Evolutionary conservation across 768 basidiomycete genomes (phyloP).

Genomic region (Zangia roseola): DNA sequence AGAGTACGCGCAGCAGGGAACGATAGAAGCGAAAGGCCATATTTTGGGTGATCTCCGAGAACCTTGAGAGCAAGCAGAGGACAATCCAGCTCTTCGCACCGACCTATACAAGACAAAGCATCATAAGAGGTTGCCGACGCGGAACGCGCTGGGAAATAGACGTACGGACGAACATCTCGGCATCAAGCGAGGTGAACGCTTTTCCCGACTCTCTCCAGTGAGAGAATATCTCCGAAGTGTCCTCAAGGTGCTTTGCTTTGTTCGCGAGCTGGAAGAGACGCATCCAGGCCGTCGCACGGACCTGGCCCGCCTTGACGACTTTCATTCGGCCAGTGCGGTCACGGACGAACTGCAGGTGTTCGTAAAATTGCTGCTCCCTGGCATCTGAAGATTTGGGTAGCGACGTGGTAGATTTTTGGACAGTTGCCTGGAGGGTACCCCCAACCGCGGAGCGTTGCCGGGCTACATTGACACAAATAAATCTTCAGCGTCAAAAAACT

Average conservation of each 20-base stretch:
- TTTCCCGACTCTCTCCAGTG: constrained; percentile 47
- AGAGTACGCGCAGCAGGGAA: constrained; percentile 53
- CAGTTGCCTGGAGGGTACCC: constrained; percentile 9
- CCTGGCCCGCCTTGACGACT: constrained; percentile 31
- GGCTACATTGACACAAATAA: constrained; percentile 14
- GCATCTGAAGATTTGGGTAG: neutral
- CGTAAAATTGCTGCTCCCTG: constrained; percentile 23
- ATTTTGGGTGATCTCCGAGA: constrained; percentile 61
- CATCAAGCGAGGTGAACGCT: constrained; percentile 38
- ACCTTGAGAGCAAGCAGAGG: constrained; percentile 57
- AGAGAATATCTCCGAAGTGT: constrained; percentile 47
- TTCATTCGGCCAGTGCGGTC: constrained; percentile 31
- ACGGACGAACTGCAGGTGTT: constrained; percentile 26
- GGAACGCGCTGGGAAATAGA: constrained; percentile 7
- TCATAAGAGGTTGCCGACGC: neutral
- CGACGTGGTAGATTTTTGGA: neutral
- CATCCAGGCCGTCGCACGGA: constrained; percentile 48
- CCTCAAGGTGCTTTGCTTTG: constrained; percentile 48
- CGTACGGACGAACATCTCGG: constrained; percentile 57
- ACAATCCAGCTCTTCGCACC: constrained; percentile 57
- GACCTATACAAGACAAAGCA: constrained; percentile 39
- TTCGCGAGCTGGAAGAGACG: constrained; percentile 51
- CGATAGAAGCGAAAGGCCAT: constrained; percentile 50
- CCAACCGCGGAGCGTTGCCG: constrained; percentile 9
- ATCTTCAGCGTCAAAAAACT: neutral